A percentile compares a stretch with the other conserved stretches of the same genome.
Evolutionary conservation across 1,139 yeast genomes (phyloP).

Genomic region (Taiozyma sp.): DNA sequence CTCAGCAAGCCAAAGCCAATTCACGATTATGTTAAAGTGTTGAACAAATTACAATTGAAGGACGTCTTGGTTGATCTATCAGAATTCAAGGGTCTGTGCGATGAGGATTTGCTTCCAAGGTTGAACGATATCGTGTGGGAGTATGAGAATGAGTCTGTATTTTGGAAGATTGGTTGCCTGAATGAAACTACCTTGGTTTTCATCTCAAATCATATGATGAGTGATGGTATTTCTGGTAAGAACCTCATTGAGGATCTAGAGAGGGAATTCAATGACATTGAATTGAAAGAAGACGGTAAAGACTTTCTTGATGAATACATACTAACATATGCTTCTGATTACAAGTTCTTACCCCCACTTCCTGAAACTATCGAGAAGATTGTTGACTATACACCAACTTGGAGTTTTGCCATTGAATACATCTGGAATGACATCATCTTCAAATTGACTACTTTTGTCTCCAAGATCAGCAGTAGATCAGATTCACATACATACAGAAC

Average conservation of each 20-base stretch:
- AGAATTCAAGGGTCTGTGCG: not conserved
- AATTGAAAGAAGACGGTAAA: not conserved
- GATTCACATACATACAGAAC: constrained; percentile 10
- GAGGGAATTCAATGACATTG: constrained; percentile 3
- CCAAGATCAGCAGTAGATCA: constrained; percentile 1
- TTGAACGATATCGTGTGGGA: constrained; percentile 13
- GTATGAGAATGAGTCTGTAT: constrained; percentile 13
- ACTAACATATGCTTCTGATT: constrained; percentile 9
- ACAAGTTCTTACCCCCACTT: constrained; percentile 4
- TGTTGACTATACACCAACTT: constrained; percentile 11
- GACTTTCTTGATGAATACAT: not conserved
- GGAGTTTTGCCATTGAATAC: constrained; percentile 9
- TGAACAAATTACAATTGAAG: constrained; percentile 9
- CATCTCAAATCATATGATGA: constrained; percentile 16
- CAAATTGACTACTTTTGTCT: constrained; percentile 1
- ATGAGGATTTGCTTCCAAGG: constrained; percentile 4
- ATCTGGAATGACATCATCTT: constrained; percentile 6
- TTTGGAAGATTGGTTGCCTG: constrained; percentile 15
- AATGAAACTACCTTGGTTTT: constrained; percentile 14
- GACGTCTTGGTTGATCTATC: constrained; percentile 10
- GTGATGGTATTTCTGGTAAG: constrained; percentile 18
- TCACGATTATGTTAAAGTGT: constrained; percentile 16
- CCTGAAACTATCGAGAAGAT: constrained; percentile 15
- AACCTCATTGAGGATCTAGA: constrained; percentile 12
- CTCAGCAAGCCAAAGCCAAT: constrained; percentile 10